A percentile compares a stretch with the other conserved stretches of the same genome.
These are phyloP conservation scores for Linnemannia hyalina DNA, from an alignment of 192 early-diverging fungal genomes.

Conservation along the genomic window DNA sequence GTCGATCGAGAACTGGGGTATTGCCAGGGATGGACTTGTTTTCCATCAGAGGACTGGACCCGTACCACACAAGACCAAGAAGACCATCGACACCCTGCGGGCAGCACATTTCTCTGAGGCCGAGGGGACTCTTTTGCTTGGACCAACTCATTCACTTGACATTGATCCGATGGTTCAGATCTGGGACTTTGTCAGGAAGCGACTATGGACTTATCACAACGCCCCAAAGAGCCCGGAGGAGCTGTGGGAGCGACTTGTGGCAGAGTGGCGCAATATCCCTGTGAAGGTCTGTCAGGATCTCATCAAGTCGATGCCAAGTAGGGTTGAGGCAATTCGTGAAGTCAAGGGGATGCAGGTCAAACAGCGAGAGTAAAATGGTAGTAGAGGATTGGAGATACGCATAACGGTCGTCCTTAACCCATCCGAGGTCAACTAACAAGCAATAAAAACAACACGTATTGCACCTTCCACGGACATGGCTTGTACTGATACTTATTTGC, in stretches of 20 bases:
- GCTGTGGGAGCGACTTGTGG: not conserved
- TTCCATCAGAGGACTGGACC: too few relatives aligned
- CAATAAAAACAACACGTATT: too few relatives aligned
- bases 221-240: not conserved
- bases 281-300: not conserved
- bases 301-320: conserved; percentile 4
- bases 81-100: too few relatives aligned
- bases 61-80: too few relatives aligned
- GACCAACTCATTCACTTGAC: conserved; percentile 9
- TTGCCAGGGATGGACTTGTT: conserved; percentile 37
- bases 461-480: too few relatives aligned
- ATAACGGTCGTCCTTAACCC: too few relatives aligned
- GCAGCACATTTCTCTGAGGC: conserved; percentile 20
- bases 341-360: not conserved
- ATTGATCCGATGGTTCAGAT: not conserved
- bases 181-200: not conserved
- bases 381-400: too few relatives aligned
- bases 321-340: not conserved
- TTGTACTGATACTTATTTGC: too few relatives aligned
- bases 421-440: too few relatives aligned
- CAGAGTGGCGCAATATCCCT: not conserved
- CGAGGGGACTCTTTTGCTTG: not conserved
- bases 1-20: conserved; percentile 17
- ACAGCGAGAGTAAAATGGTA: not conserved
- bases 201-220: not conserved